phyloP scores from a whole-genome alignment of 306 rosid genomes.

The Vigna nakashimae region DNA sequence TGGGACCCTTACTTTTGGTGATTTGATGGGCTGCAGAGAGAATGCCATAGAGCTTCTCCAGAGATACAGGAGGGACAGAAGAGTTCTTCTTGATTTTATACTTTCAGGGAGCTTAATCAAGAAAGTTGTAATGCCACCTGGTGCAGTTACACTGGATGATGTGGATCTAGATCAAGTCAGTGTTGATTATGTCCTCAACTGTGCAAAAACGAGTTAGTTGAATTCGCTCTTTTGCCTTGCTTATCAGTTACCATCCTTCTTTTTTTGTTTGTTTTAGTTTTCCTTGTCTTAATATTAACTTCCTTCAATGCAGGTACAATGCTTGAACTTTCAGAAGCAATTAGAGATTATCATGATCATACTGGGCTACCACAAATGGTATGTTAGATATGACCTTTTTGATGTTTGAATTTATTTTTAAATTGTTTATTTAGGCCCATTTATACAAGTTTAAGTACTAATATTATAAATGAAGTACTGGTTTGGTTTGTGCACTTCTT shows the following conservation, averaged over 20 bases:
- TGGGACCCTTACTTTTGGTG: constrained; percentile 18
- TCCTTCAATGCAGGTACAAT: constrained; percentile 63
- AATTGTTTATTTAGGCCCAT: constrained; percentile 19
- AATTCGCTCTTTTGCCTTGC: neutral
- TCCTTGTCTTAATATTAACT: constrained; percentile 19
- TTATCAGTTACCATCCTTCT: neutral
- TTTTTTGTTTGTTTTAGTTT: constrained; percentile 1
- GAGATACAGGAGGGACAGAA: constrained; percentile 86
- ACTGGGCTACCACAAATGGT: constrained; percentile 91
- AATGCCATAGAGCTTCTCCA: constrained; percentile 80
- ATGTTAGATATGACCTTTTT: constrained; percentile 40
- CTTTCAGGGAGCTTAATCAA: constrained; percentile 90
- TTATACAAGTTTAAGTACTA: constrained; percentile 30
- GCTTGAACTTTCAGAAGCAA: constrained; percentile 98
- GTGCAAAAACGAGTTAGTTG: constrained; percentile 80
- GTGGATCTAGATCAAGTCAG: constrained; percentile 99
- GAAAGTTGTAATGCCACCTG: constrained; percentile 99
- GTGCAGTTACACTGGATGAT: constrained; percentile 94
- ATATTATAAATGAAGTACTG: constrained; percentile 27
- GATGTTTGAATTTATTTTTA: constrained; percentile 18
- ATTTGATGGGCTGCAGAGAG: constrained; percentile 61
- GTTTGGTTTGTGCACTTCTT: constrained; percentile 24
- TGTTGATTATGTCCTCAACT: constrained; percentile 87
- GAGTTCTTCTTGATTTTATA: constrained; percentile 86
- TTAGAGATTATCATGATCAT: constrained; percentile 95